Conservation (phyloP, 2,329 filamentous ascomycete species). For the Fusarium sp. region DNA sequence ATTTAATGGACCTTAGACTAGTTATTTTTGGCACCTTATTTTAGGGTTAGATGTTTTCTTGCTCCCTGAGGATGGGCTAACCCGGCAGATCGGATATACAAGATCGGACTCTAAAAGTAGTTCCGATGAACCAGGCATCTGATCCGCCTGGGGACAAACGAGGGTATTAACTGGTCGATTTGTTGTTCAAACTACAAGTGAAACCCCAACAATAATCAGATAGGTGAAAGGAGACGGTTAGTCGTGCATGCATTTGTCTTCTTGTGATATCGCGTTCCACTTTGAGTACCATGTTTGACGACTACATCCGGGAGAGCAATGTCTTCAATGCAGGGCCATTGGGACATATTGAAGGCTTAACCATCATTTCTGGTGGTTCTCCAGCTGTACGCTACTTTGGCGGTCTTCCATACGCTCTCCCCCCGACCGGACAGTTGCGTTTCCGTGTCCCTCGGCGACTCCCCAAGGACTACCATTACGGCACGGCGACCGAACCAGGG, state of each 20-base stretch:
- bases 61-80: not conserved
- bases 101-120: not conserved
- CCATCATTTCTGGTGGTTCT: not conserved
- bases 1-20: too few species aligned
- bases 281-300: not conserved
- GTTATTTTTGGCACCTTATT: too few species aligned
- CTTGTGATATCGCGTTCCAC: not conserved
- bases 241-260: not conserved
- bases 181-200: not conserved
- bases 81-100: not conserved
- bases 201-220: not conserved
- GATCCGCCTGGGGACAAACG: not conserved
- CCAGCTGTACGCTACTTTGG: not conserved
- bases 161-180: not conserved
- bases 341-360: not conserved
- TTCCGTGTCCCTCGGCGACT: not conserved
- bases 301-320: not conserved
- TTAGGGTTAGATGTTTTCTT: too few species aligned
- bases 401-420: not conserved
- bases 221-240: accelerated
- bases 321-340: not conserved
- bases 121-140: accelerated
- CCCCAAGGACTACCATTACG: not conserved
- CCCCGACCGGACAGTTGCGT: not conserved
- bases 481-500: not conserved